These are phyloP conservation scores for Penicillium herquei DNA, from an alignment of 495 filamentous ascomycete species.

Conservation along the genomic window DNA sequence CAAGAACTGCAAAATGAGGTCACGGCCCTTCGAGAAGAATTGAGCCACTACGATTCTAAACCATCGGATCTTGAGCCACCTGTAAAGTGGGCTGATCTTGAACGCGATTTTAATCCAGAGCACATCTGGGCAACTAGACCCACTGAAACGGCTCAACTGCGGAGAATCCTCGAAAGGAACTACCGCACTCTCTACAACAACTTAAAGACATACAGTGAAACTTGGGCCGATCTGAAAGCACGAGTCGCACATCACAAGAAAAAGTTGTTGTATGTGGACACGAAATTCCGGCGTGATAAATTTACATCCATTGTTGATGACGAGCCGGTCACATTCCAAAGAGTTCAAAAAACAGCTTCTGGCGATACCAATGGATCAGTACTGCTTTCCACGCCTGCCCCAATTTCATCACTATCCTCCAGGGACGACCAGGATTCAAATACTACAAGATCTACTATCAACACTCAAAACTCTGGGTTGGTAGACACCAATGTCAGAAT, in stretches of 20 bases:
- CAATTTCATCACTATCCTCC: no score
- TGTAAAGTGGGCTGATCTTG: slow-evolving; percentile 11
- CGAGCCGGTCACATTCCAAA: slow-evolving; percentile 24
- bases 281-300: slow-evolving; percentile 25
- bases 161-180: slow-evolving; percentile 20
- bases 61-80: slow-evolving; percentile 10
- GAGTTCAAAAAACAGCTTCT: slow-evolving; percentile 9
- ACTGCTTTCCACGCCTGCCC: no score
- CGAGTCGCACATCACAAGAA: slow-evolving; percentile 37
- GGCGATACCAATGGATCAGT: not conserved
- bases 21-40: slow-evolving; percentile 21
- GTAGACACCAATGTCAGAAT: not conserved
- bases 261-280: slow-evolving; percentile 37
- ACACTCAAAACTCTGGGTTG: not conserved
- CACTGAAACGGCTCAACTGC: slow-evolving; percentile 6
- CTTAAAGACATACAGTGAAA: slow-evolving; percentile 22
- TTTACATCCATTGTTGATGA: slow-evolving; percentile 31
- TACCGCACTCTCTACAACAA: slow-evolving; percentile 37
- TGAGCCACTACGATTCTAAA: slow-evolving; percentile 16
- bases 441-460: not conserved
- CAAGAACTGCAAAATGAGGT: slow-evolving; percentile 28
- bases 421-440: no score
- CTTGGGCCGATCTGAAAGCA: slow-evolving; percentile 26
- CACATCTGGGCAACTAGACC: slow-evolving; percentile 15
- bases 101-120: slow-evolving; percentile 31